Conservation (phyloP, 306 rosid genomes). For the Cucurbita maxima region DNA sequence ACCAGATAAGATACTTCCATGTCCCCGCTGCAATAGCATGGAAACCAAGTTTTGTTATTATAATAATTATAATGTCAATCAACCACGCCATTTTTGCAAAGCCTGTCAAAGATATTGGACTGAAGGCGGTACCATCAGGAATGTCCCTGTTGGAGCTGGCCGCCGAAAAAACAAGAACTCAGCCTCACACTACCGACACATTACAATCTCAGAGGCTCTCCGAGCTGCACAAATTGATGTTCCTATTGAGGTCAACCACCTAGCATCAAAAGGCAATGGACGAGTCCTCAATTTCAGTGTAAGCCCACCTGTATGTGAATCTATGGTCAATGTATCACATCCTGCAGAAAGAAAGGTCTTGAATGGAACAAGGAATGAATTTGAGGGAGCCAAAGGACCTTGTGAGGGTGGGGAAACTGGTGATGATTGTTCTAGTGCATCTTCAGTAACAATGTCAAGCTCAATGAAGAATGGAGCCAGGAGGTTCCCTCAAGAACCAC, state of each 20-base stretch:
- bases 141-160: conserved; percentile 91
- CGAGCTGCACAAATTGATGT: conserved; percentile 50
- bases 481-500: conserved; percentile 21
- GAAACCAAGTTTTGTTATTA: conserved; percentile 91
- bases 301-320: conserved; percentile 42
- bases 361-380: conserved; percentile 32
- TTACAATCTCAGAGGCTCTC: conserved; percentile 62
- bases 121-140: conserved; percentile 89
- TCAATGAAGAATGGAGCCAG: conserved; percentile 34
- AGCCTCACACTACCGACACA: conserved; percentile 36
- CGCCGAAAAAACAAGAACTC: conserved; percentile 83
- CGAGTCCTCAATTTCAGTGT: conserved; percentile 65
- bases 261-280: conserved; percentile 28
- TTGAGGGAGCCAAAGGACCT: conserved; percentile 16
- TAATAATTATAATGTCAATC: conserved; percentile 78
- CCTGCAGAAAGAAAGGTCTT: conserved; percentile 35
- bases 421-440: conserved; percentile 41
- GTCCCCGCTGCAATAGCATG: conserved; percentile 93
- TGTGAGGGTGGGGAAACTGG: conserved; percentile 33
- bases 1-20: conserved; percentile 75
- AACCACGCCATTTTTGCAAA: conserved; percentile 92
- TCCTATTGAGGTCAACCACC: conserved; percentile 31
- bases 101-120: conserved; percentile 97
- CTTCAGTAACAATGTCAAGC: conserved; percentile 37
- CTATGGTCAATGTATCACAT: conserved; percentile 38